phyloP scores from a whole-genome alignment of 2,329 filamentous ascomycete species.

The Aureobasidium namibiae region DNA sequence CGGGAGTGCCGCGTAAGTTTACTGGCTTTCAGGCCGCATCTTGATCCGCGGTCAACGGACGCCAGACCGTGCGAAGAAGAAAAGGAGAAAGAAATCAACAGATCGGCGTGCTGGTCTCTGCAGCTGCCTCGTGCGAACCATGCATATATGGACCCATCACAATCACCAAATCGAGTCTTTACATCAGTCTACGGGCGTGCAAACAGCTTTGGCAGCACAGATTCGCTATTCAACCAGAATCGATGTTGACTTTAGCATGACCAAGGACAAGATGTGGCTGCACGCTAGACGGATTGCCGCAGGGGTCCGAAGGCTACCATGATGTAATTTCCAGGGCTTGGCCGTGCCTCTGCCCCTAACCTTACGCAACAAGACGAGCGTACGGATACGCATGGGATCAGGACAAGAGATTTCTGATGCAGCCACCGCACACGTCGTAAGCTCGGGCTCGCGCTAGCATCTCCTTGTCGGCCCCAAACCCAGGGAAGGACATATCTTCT shows the following conservation, averaged over 20 bases:
- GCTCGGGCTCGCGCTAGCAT: background rate
- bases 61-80: background rate
- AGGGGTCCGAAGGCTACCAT: background rate
- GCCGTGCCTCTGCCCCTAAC: background rate
- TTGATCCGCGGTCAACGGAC: background rate
- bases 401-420: background rate
- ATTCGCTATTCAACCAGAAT: background rate
- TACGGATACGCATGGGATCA: background rate
- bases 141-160: background rate
- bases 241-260: conserved; percentile 1
- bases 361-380: background rate
- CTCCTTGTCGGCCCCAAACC: background rate
- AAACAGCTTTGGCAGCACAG: background rate
- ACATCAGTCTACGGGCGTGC: background rate
- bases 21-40: conserved; percentile 2
- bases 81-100: background rate
- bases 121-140: background rate
- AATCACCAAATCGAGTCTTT: background rate
- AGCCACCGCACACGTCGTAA: background rate
- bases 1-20: conserved; percentile 11
- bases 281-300: background rate
- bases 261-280: background rate
- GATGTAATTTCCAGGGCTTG: background rate
- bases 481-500: background rate
- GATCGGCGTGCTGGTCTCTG: background rate